phyloP scores from a whole-genome alignment of 1,284 basidiomycete species.

The Ceratobasidium papillatum region DNA sequence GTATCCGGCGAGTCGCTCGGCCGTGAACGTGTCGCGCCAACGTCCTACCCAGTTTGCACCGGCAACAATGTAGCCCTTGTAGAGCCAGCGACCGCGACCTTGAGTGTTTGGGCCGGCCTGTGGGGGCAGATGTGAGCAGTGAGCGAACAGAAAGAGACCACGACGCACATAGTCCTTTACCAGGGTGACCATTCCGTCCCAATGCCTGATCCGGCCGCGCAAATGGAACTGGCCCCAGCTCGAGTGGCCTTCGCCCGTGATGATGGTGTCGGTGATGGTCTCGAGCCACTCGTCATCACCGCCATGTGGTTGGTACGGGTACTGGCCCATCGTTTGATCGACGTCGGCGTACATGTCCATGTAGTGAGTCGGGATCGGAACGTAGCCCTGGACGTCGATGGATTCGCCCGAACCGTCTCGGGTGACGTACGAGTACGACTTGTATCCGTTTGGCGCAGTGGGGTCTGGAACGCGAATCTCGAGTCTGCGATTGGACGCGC shows the following conservation, averaged over 20 bases:
- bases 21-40: constrained; percentile 55
- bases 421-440: constrained; percentile 7
- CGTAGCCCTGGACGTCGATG: background rate
- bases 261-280: constrained; percentile 50
- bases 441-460: background rate
- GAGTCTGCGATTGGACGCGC: background rate
- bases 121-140: background rate
- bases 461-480: constrained; percentile 13
- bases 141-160: background rate
- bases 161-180: constrained; percentile 59
- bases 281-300: constrained; percentile 48
- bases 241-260: constrained; percentile 58
- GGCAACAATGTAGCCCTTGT: constrained; percentile 55
- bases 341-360: constrained; percentile 27
- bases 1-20: constrained; percentile 51
- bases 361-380: background rate
- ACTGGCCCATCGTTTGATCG: background rate
- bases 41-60: constrained; percentile 50
- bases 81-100: constrained; percentile 59
- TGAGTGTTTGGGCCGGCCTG: constrained; percentile 51
- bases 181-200: constrained; percentile 60
- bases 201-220: constrained; percentile 56
- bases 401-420: constrained; percentile 3
- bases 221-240: constrained; percentile 61
- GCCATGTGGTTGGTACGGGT: constrained; percentile 37